A percentile compares a stretch with the other conserved stretches of the same genome.
Conservation (phyloP, 495 filamentous ascomycete genomes). For the Penicillium herquei region DNA sequence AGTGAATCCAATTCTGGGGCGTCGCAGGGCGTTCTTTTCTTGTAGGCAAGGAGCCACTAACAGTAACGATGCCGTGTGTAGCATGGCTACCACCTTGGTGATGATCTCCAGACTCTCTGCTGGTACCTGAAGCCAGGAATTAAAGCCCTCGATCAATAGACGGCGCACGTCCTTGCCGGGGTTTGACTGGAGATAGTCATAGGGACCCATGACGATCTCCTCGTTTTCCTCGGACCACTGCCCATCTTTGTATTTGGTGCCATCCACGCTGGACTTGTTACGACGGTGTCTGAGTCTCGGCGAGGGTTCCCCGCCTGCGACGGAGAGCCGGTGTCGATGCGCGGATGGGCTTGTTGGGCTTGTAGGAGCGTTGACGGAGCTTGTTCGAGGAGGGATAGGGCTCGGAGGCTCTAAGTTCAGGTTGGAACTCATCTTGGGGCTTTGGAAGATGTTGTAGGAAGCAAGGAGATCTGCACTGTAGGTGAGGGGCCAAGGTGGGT, state of each 20-base stretch:
- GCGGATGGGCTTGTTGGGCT: constrained; percentile 21
- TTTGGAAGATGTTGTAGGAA: not conserved
- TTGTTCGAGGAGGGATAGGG: constrained; percentile 70
- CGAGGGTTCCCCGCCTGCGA: constrained; percentile 45
- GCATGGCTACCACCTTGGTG: constrained; percentile 84
- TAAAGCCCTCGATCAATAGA: constrained; percentile 85
- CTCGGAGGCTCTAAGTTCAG: constrained; percentile 57
- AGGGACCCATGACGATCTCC: constrained; percentile 78
- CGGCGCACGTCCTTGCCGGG: constrained; percentile 91
- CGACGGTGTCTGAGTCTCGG: constrained; percentile 34
- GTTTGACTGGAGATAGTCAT: constrained; percentile 78
- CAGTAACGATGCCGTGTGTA: constrained; percentile 90
- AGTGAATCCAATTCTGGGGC: not conserved
- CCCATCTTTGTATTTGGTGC: constrained; percentile 50
- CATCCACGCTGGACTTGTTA: constrained; percentile 48
- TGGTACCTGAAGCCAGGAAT: constrained; percentile 85
- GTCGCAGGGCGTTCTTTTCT: not conserved
- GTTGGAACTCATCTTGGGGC: constrained; percentile 8
- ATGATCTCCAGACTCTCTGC: constrained; percentile 74
- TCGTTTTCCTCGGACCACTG: constrained; percentile 73
- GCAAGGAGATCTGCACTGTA: not conserved
- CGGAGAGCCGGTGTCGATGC: constrained; percentile 43
- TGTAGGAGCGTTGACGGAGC: constrained; percentile 55
- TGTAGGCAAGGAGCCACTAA: constrained; percentile 25
- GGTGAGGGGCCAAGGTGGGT: constrained; percentile 13